phyloP scores from a whole-genome alignment of 2,329 filamentous ascomycete genomes.

The Alternaria alternata region DNA sequence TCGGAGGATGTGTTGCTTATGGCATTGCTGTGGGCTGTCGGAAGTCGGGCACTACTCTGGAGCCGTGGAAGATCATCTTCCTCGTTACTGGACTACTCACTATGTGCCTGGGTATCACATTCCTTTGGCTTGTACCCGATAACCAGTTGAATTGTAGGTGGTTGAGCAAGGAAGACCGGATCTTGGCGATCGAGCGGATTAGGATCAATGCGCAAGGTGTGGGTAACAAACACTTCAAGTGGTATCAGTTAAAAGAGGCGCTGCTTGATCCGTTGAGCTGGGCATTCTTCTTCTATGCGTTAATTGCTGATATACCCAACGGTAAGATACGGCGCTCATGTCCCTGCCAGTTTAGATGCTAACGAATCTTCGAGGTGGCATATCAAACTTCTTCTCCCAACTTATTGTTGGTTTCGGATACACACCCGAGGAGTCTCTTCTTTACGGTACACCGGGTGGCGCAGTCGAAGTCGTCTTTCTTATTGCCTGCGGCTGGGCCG shows the following conservation, averaged over 20 bases:
- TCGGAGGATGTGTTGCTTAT: slow-evolving; percentile 70
- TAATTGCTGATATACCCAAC: slow-evolving; percentile 66
- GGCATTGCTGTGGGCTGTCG: slow-evolving; percentile 66
- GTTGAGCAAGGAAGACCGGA: slow-evolving; percentile 71
- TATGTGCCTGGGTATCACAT: slow-evolving; percentile 51
- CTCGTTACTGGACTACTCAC: slow-evolving; percentile 57
- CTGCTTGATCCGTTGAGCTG: slow-evolving; percentile 66
- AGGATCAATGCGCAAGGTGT: slow-evolving; percentile 79
- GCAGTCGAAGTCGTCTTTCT: slow-evolving; percentile 69
- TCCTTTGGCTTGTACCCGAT: slow-evolving; percentile 62
- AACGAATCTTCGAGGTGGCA: slow-evolving; percentile 50
- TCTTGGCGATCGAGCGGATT: slow-evolving; percentile 74
- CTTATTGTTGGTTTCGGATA: slow-evolving; percentile 72
- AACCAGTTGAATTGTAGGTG: slow-evolving; percentile 68
- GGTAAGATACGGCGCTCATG: slow-evolving; percentile 39
- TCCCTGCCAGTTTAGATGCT: background rate
- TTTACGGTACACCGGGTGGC: slow-evolving; percentile 72
- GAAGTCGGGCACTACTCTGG: slow-evolving; percentile 64
- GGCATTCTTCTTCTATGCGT: slow-evolving; percentile 66
- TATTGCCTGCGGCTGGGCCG: slow-evolving; percentile 64
- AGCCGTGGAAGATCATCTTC: slow-evolving; percentile 70
- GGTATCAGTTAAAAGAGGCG: slow-evolving; percentile 69
- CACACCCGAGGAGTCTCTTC: slow-evolving; percentile 66
- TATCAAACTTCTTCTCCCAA: slow-evolving; percentile 69
- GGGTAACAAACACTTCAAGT: slow-evolving; percentile 73